phyloP scores from a whole-genome alignment of 2,329 filamentous ascomycete genomes.

The Venturia carpophila region DNA sequence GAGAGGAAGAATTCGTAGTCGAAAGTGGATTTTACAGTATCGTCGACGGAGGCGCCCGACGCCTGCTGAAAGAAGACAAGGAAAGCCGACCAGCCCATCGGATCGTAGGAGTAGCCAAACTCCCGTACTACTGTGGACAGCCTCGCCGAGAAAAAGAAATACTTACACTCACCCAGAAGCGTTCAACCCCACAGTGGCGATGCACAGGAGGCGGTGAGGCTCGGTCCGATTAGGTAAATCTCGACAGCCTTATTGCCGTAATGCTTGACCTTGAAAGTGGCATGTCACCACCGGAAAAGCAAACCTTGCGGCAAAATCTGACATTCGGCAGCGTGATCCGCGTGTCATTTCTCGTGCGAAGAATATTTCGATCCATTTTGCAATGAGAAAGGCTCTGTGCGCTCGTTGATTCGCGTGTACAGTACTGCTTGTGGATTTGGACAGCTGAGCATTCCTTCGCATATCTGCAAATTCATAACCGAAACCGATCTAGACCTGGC shows the following conservation, averaged over 20 bases:
- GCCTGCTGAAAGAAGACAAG: neutral
- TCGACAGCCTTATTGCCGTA: neutral
- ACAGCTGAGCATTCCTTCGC: too few species aligned
- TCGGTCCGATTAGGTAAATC: constrained; percentile 10
- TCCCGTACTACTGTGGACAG: constrained; percentile 31
- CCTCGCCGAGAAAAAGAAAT: constrained; percentile 47
- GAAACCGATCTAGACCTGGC: too few species aligned
- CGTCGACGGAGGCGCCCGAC: neutral
- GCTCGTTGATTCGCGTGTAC: too few species aligned
- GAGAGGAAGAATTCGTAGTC: too few species aligned
- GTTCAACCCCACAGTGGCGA: constrained; percentile 46
- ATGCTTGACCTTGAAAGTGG: neutral
- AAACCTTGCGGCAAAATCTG: neutral
- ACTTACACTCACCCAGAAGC: constrained; percentile 35
- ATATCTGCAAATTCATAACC: too few species aligned
- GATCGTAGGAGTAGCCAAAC: too few species aligned
- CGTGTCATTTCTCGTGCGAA: too few species aligned
- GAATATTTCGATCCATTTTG: too few species aligned
- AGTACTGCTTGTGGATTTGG: too few species aligned
- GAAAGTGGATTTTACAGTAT: neutral
- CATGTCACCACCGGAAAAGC: neutral
- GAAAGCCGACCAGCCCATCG: neutral
- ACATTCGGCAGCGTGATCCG: too few species aligned
- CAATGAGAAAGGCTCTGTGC: too few species aligned
- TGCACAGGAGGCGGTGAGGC: constrained; percentile 26